Evolutionary conservation across 495 filamentous ascomycete genomes (phyloP), one percentile per base, ranked within the genome.

Genomic region (Penicillium longicatenatum): DNA sequence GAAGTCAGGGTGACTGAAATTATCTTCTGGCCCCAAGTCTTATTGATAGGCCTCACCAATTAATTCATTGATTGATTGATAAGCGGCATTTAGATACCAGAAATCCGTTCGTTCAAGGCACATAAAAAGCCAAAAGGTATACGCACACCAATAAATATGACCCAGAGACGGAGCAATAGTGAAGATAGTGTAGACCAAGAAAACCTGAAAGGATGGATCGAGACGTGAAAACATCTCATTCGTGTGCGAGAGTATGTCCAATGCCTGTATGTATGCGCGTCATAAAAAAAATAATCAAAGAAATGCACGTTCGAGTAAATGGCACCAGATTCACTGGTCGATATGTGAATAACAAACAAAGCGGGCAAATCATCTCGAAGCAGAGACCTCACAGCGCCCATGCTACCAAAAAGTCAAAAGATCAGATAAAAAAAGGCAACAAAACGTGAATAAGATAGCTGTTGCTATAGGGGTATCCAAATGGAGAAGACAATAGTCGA

Each of bases 401-500:
- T 49, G 50, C 26, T 41, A 45, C 37, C 54, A 54, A 6, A 12
- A n/a, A 43, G 42, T 12, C n/a, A 21, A 50, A 44, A 22, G 12
- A 19, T 21, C 30, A 22, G 22, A 51, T 6, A 39, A 9, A 19
- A 50, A 29, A 54, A 48, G 20, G 44, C 41, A 24, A 33, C 35
- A 54, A 37, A 53, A 47, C 16, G 30, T 33, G 21, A 41, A 49
- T n/a, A 37, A 29, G 48, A 57, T 52, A 55, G 50, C 50, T 29
- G 53, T 55, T 63, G 64, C 66, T 71, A 71, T 65, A 60, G 65
- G 72, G 72, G 72, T 75, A 75, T 75, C 69, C 72, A 69, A 70
- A 66, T 55, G 24, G 66, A 64, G 70, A 64, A 69, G 63, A 70
- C 61, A 65, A 60, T 50, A 59, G 60, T 68, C 57, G 58, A 68